Evolutionary conservation across 164 flowering plant species (phyloP).

Genomic region (Liquidambar formosana): DNA sequence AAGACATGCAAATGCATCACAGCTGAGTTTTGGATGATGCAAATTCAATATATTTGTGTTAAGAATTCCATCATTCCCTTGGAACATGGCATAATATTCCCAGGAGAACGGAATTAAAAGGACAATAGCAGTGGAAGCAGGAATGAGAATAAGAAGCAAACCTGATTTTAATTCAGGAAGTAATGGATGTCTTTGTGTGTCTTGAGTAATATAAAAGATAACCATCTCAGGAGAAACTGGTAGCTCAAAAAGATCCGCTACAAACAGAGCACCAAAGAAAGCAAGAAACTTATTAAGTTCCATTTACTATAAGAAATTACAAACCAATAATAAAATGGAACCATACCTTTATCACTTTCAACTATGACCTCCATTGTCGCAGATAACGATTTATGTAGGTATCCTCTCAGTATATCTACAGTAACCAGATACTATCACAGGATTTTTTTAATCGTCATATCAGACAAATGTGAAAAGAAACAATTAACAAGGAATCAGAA

Average conservation of each 20-base stretch:
- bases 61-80: not conserved
- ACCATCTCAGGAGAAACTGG: conserved; percentile 77
- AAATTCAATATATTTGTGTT: not conserved
- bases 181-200: conserved; percentile 84
- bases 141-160: conserved; percentile 16
- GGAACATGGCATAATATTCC: not conserved
- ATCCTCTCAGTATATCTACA: conserved; percentile 79
- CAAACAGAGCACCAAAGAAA: conserved; percentile 11
- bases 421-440: conserved; percentile 72
- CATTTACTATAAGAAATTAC: not conserved
- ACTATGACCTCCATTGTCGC: conserved; percentile 79
- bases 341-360: conserved; percentile 74
- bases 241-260: conserved; percentile 58
- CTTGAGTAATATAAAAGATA: conserved; percentile 85
- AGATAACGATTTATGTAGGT: conserved; percentile 76
- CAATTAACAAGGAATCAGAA: not conserved
- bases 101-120: not conserved
- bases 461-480: not conserved
- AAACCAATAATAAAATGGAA: not conserved
- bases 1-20: conserved; percentile 6
- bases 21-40: not conserved
- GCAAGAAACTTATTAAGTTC: not conserved
- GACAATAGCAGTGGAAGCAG: not conserved
- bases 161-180: conserved; percentile 84
- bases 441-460: conserved; percentile 30